Conservation (phyloP, 768 basidiomycete species). For the Phanerochaete carnosa region DNA sequence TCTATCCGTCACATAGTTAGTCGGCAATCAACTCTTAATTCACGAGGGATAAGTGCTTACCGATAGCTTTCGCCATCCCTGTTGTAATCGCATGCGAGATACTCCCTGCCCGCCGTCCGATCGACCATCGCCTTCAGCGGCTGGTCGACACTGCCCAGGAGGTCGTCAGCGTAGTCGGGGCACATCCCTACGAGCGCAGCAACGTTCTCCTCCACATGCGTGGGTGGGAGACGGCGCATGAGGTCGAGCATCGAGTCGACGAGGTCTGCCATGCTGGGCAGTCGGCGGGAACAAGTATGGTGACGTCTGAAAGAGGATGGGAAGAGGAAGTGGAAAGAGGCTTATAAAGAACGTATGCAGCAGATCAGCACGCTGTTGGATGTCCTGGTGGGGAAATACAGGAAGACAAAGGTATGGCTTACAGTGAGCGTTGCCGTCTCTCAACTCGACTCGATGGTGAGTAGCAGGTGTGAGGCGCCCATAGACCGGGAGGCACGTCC, state of each 20-base stretch:
- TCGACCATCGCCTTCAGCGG: conserved; percentile 83
- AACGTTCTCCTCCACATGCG: conserved; percentile 84
- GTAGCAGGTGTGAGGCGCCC: conserved; percentile 2
- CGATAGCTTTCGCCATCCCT: conserved; percentile 88
- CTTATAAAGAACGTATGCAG: background rate
- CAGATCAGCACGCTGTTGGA: too few species aligned
- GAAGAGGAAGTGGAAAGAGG: background rate
- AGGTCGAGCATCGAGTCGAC: conserved; percentile 94
- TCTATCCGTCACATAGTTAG: conserved; percentile 36
- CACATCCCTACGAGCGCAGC: conserved; percentile 74
- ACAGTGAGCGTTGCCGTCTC: background rate
- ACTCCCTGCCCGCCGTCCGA: conserved; percentile 79
- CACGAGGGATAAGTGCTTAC: conserved; percentile 33
- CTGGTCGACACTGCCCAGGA: conserved; percentile 92
- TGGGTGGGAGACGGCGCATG: conserved; percentile 93
- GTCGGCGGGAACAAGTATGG: background rate
- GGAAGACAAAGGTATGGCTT: background rate
- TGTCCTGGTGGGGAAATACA: background rate
- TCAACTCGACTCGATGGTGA: background rate
- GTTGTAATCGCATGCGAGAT: conserved; percentile 93
- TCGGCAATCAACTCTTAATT: background rate
- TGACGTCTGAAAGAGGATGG: background rate
- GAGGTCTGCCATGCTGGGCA: conserved; percentile 59
- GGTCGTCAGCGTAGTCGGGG: conserved; percentile 93
- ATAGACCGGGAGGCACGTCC: background rate